Evolutionary conservation across 2,329 filamentous ascomycete species (phyloP).

Genomic region (Aspergillus fumigatus): DNA sequence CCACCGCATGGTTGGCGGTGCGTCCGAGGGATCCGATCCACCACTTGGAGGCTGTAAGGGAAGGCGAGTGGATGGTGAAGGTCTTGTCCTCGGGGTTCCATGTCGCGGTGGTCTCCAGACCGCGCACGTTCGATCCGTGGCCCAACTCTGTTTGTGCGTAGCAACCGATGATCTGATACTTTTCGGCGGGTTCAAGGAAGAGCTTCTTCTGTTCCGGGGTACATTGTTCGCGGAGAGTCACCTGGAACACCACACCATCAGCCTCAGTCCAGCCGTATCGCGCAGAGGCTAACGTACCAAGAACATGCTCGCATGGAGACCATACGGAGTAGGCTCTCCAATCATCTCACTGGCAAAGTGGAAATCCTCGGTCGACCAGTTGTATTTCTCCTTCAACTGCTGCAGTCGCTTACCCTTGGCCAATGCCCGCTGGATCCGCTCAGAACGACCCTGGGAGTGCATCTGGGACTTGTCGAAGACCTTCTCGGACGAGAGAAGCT

Average conservation of each 20-base stretch:
- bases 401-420: slow-evolving; percentile 66
- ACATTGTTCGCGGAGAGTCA: slow-evolving; percentile 66
- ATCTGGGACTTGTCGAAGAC: slow-evolving; percentile 76
- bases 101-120: slow-evolving; percentile 67
- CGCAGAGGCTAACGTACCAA: slow-evolving; percentile 43
- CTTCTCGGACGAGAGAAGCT: slow-evolving; percentile 61
- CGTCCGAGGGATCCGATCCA: slow-evolving; percentile 77
- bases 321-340: slow-evolving; percentile 69
- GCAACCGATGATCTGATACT: slow-evolving; percentile 70
- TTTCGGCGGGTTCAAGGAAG: slow-evolving; percentile 64
- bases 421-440: slow-evolving; percentile 65
- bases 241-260: slow-evolving; percentile 35
- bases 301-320: slow-evolving; percentile 68
- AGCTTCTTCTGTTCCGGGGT: slow-evolving; percentile 68
- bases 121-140: slow-evolving; percentile 71
- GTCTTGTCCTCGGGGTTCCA: slow-evolving; percentile 71
- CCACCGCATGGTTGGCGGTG: slow-evolving; percentile 70
- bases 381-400: slow-evolving; percentile 61
- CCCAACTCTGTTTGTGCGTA: slow-evolving; percentile 79
- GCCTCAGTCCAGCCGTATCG: not conserved
- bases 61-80: slow-evolving; percentile 69
- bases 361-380: slow-evolving; percentile 64
- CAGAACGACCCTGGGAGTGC: slow-evolving; percentile 66
- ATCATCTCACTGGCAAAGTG: slow-evolving; percentile 63
- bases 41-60: slow-evolving; percentile 74